phyloP scores from a whole-genome alignment of 805 yeast genomes.

The Saccharomycopsis schoenii region DNA sequence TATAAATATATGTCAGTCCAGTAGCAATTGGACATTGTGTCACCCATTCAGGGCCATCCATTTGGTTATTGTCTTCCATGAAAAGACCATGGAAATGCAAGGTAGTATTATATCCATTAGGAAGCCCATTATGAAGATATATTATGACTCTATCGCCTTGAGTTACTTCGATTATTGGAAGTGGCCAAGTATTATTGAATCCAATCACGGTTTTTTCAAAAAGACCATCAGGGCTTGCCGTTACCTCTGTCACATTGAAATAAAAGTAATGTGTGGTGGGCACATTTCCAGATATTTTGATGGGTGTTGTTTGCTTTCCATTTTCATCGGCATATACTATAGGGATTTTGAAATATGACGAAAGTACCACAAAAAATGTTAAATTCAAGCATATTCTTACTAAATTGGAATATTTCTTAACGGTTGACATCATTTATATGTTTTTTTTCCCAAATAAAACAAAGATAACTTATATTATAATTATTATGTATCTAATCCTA shows the following conservation, averaged over 20 bases:
- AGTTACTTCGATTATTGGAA: slow-evolving; percentile 55
- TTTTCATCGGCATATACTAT: background rate
- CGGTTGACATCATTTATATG: background rate
- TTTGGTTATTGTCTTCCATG: slow-evolving; percentile 49
- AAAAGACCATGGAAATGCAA: slow-evolving; percentile 75
- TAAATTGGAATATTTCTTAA: background rate
- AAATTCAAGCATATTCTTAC: background rate
- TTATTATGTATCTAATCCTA: too few species aligned
- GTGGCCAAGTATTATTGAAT: slow-evolving; percentile 64
- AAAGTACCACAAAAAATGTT: background rate
- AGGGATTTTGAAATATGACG: background rate
- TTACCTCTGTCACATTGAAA: slow-evolving; percentile 49
- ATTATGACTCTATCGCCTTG: slow-evolving; percentile 55
- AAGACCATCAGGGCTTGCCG: slow-evolving; percentile 59
- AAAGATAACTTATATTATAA: too few species aligned
- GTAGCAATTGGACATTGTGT: slow-evolving; percentile 75
- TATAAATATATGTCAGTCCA: slow-evolving; percentile 56
- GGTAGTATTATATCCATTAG: slow-evolving; percentile 38
- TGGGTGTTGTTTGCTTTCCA: background rate
- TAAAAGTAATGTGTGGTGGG: slow-evolving; percentile 41
- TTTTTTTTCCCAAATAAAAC: background rate
- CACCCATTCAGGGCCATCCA: slow-evolving; percentile 77
- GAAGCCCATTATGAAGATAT: slow-evolving; percentile 53
- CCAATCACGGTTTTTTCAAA: slow-evolving; percentile 49
- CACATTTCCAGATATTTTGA: background rate